Evolutionary conservation across 2,329 filamentous ascomycete genomes (phyloP), one percentile per base, ranked within the genome.

Genomic region (Taxawa tesnikishii): DNA sequence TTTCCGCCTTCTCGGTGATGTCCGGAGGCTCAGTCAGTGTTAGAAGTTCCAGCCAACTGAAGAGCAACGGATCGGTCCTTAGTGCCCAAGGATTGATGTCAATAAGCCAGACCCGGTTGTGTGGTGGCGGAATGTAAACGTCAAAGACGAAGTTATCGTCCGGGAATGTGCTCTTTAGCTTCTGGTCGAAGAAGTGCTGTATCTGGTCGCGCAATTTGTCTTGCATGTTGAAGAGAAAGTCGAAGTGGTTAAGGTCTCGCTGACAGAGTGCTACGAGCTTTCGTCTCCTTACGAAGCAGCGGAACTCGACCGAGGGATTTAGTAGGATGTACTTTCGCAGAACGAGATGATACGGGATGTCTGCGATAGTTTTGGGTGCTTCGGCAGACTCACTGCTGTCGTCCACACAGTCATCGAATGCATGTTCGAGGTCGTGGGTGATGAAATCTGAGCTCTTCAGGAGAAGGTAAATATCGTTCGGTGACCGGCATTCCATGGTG

Each of bases 1-100:
- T 39, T 23, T 43, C 36, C 7, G 39, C 28, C n/a, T n/a, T n/a
- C 19, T 23, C n/a, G 14, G 29, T 54, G 59, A 11, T 39, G 19
- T 43, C 41, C 7, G 43, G 37, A 2, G 73, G 68, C 6, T 81
- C 73, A 21, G 75, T 66, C 60, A 83, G 70, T 0, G 72, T 75
- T 37, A 96, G 63, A 25, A 98, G 66, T 59, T 96, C 88, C 39
- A 79, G 54, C 90, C 90, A 98, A 26, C 76, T 79, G 53, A 94
- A 98, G 1, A 94, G 65, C 27, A 96, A 57, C 4, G 83, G 79
- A 59, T 98, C 90, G 0, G 90, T 98, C 38, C 83, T 68, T 26
- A 75, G 72, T 1, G 88, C 88, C 83, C 88, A 98, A 0, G 90
- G 84, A 49, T 96, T 96, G 49, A 98, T 81, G 51, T 98, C 90